Base-by-base conservation (phyloP, 2,329 filamentous ascomycete genomes). In the Tricladium varicosporioides region DNA sequence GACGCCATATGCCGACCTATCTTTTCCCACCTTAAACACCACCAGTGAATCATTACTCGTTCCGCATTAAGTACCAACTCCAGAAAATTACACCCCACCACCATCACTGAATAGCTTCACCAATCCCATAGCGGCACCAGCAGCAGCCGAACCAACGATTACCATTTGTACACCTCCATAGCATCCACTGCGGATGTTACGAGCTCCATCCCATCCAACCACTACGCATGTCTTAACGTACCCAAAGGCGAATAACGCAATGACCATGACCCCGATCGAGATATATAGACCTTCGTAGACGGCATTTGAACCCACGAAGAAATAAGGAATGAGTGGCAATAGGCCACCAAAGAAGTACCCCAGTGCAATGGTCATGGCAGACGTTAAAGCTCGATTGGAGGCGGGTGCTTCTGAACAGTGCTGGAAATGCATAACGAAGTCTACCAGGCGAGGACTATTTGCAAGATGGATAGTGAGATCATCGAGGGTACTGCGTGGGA, bases 191-290 rank as follows among this genome's bases (percentile, higher is more conserved):
- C 60, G 53, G 48, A 71, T 63, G 40, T 63, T 65, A 48, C 56
- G 61, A n/a, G 60, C 62, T 40, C 60, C 67, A 19, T 57, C 60
- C 65, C 64, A 70, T 51, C 73, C 74, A 1, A 70, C 76, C 0
- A 82, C 76, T 11, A 82, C 74, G 32, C 66, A 79, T 16, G 83
- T 86, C 74, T 88, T 88, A 54, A 78, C 74, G 63, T 85, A 86
- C n/a, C 86, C 86, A 67, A 89, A 89, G 2, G 73, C 70, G 54
- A 88, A 80, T 45, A 89, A 70, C 1, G 84, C 80, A 7, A 84
- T 66, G 11, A 82, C 77, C 66, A 86, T 88, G 53, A 88, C 78
- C 4, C 69, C 77, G 22, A 87, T 77, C 19, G 83, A 86, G 58
- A 83, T 80, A 36, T 80, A 76, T 51, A 92, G 73, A 7, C 79